Base-by-base conservation (phyloP, 768 basidiomycete species). In the Lentinula sp. region DNA sequence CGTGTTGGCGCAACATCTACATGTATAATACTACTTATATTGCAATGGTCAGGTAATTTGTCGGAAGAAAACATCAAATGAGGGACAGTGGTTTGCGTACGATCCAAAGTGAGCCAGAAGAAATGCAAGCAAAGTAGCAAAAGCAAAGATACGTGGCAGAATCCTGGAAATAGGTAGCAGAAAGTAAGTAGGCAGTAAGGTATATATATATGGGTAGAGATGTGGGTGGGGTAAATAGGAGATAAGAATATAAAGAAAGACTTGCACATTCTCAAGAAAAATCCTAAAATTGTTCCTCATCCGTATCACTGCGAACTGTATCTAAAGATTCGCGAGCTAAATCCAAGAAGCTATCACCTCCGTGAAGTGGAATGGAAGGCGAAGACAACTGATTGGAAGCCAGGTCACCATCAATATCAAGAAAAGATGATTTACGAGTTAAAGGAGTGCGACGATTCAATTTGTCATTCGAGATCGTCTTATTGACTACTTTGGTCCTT, bases 391-490 rank as follows among this genome's bases (percentile, higher is more conserved):
- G 67, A 68, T 60, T 67, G 63, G 42, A 79, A 8, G 16, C 76
- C 18, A 70, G 70, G 7, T 81, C 80, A 50, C 81, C 81, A 60
- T 81, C 85, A 61, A 90, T 87, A 39, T 89, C 86, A 52, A 90
- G 74, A 70, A 90, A 90, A 1, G 87, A 89, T 18, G 88, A 84
- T 67, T 88, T 87, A 67, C 78, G 78, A 74, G 86, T 80, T 62
- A 89, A 75, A 6, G 82, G 83, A 52, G 76, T 79, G 50, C 80
- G 79, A 61, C 77, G 78, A 48, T 77, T 66, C n/a, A 66, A 64
- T 59, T 73, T 76, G 53, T 81, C 81, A 20, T 72, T 64, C 16
- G 75, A 71, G 2, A 66, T 59, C 64, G 74, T 76, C 10, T 52
- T 51, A 6, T 10, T 42, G 18, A 60, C n/a, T 2, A n/a, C 18